Conservation (phyloP, 352 stramenopile genomes). For the Globisporangium paddicum region DNA sequence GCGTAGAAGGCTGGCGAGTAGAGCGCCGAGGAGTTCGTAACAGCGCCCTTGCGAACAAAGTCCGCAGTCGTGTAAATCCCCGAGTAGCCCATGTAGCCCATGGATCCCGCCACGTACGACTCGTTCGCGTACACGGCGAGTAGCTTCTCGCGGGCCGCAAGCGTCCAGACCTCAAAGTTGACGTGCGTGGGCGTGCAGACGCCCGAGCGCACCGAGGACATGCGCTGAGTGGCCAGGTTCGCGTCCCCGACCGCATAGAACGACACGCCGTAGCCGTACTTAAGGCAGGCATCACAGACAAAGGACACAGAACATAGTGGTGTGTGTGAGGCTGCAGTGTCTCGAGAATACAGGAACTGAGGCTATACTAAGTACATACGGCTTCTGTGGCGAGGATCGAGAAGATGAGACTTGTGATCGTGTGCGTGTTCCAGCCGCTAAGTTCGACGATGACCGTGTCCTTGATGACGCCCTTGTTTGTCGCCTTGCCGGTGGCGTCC, state of each 20-base stretch:
- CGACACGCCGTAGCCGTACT: slow-evolving; percentile 23
- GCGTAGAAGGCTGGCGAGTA: slow-evolving; percentile 22
- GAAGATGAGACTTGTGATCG: slow-evolving; percentile 29
- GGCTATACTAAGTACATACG: neutral
- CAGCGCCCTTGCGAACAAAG: slow-evolving; percentile 22
- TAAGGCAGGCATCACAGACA: too few relatives aligned
- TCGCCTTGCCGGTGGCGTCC: neutral
- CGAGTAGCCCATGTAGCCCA: slow-evolving; percentile 37
- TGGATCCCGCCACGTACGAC: slow-evolving; percentile 24
- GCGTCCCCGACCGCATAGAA: slow-evolving; percentile 9
- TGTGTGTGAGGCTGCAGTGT: too few relatives aligned
- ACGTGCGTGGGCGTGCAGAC: slow-evolving; percentile 47
- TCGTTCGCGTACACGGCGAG: slow-evolving; percentile 49
- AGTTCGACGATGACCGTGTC: slow-evolving; percentile 27
- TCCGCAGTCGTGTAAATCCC: slow-evolving; percentile 43
- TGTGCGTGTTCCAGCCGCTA: slow-evolving; percentile 38
- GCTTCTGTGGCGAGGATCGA: slow-evolving; percentile 41
- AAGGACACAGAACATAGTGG: too few relatives aligned
- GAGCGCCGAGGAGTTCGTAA: slow-evolving; percentile 1
- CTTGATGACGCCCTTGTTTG: slow-evolving; percentile 13
- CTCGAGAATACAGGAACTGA: too few relatives aligned
- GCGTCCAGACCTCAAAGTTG: slow-evolving; percentile 54
- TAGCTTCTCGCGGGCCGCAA: slow-evolving; percentile 20
- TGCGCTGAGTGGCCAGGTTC: slow-evolving; percentile 19
- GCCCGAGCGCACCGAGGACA: slow-evolving; percentile 25